Percentiles rank a stretch among this genome's conserved stretches.
phyloP scores from a whole-genome alignment of 805 yeast genomes.

The Nakazawaea siamensis region DNA sequence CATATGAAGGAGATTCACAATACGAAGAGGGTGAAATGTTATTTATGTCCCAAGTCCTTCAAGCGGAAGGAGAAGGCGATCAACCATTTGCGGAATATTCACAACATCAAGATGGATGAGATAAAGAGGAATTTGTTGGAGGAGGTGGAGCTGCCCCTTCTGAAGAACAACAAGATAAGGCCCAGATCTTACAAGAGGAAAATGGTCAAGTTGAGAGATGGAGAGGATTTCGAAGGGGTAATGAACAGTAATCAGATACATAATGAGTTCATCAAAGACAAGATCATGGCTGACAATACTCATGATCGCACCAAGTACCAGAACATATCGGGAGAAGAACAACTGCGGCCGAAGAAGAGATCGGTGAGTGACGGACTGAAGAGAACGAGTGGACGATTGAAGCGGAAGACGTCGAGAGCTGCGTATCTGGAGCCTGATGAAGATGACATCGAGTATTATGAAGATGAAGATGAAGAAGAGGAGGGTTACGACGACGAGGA shows the following conservation, averaged over 20 bases:
- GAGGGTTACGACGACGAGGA: background rate
- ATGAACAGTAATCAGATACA: slow-evolving; percentile 11
- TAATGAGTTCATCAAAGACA: slow-evolving; percentile 10
- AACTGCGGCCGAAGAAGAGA: slow-evolving; percentile 3
- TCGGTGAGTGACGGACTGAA: background rate
- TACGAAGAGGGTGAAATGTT: slow-evolving; percentile 10
- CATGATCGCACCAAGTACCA: slow-evolving; percentile 8
- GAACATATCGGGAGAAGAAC: slow-evolving; percentile 5
- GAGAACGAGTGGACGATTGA: slow-evolving; percentile 3
- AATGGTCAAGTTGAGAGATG: slow-evolving; percentile 10
- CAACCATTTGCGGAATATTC: slow-evolving; percentile 11
- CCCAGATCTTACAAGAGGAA: slow-evolving; percentile 9
- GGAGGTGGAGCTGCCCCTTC: slow-evolving; percentile 8
- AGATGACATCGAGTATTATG: slow-evolving; percentile 5
- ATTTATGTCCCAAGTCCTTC: slow-evolving; percentile 11
- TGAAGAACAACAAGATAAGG: slow-evolving; percentile 9
- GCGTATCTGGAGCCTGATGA: slow-evolving; percentile 3
- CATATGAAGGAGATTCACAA: slow-evolving; percentile 11
- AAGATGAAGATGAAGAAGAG: slow-evolving; percentile 6
- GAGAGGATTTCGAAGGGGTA: slow-evolving; percentile 11
- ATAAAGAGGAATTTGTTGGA: slow-evolving; percentile 9
- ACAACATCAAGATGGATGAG: slow-evolving; percentile 10
- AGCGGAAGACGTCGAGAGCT: background rate
- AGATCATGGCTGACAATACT: slow-evolving; percentile 8
- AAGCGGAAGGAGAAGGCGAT: slow-evolving; percentile 11